Evolutionary conservation across 495 filamentous ascomycete species (phyloP), one percentile per base, ranked within the genome.

Genomic region (Lophiotrema nucula): DNA sequence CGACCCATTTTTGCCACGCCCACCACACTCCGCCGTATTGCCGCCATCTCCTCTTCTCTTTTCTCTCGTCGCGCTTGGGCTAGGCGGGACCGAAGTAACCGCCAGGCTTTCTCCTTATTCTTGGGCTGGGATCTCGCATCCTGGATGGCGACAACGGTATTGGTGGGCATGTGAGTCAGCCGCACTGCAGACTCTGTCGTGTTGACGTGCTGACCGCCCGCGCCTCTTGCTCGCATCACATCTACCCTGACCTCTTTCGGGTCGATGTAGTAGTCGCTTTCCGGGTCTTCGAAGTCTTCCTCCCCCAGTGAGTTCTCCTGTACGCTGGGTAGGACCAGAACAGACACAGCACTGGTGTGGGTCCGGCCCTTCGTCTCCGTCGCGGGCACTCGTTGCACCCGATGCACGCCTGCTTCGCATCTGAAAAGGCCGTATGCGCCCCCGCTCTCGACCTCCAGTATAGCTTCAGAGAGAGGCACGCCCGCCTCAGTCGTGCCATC

Each of bases 191-290:
- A 96, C 72, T 97, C 95, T 1, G 93, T 98, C 60, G 88, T 97
- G 72, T 98, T 98, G 68, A 98, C 93, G 70, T 97, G 95, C 74
- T 98, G 93, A 4, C 93, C 93, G 16, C 93, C 93, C 1, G 93
- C 91, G 25, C 93, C 93, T 46, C 88, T 77, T 0, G 93, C 90
- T 25, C 91, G 82, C 92, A 97, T 96, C 63, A 88, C 87, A 66
- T 98, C 95, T 8, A 82, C 79, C 37, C 83, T 79, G 31, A 98
- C 95, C 56, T 97, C 92, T 59, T 84, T 80, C 10, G 89, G 83
- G 72, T 92, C 84, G 53, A 98, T 79, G 70, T 92, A 92, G 74
- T 92, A 95, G 68, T 95, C 89, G 70, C 86, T 92, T 35, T 82
- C 85, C 0, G 93, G 93, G 62, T 98, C 86, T 46, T 90, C 82